Conservation (phyloP, 495 filamentous ascomycete genomes). For the Penicillium psychrofluorescens region DNA sequence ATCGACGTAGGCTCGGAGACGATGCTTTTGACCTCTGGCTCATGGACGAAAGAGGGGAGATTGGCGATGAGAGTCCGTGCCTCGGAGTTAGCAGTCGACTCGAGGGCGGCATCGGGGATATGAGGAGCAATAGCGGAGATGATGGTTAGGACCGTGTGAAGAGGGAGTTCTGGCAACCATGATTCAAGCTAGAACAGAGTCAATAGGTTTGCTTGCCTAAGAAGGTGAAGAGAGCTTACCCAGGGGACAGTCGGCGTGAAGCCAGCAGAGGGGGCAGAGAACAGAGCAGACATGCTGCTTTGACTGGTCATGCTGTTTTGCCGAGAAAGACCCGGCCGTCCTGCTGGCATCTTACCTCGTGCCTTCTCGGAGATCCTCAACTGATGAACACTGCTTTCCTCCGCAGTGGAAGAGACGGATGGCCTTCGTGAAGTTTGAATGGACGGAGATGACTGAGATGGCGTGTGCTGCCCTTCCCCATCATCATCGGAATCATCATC, state of each 20-base stretch:
- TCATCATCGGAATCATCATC: constrained; percentile 80
- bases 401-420: constrained; percentile 64
- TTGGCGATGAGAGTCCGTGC: constrained; percentile 36
- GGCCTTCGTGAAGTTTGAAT: constrained; percentile 61
- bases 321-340: constrained; percentile 72
- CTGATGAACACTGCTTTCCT: constrained; percentile 81
- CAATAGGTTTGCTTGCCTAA: constrained; percentile 3
- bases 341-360: constrained; percentile 91
- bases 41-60: constrained; percentile 53
- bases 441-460: constrained; percentile 64
- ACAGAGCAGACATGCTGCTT: constrained; percentile 53
- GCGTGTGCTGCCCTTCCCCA: constrained; percentile 56
- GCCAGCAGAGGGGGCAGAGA: constrained; percentile 39
- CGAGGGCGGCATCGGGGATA: constrained; percentile 34
- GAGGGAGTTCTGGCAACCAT: constrained; percentile 86
- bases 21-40: constrained; percentile 58
- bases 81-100: constrained; percentile 25
- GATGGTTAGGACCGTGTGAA: constrained; percentile 82
- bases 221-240: constrained; percentile 37
- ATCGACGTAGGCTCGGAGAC: constrained; percentile 60
- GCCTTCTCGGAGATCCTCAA: constrained; percentile 98
- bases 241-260: constrained; percentile 76
- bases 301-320: constrained; percentile 89
- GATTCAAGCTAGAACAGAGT: constrained; percentile 64
- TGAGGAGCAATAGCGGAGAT: constrained; percentile 52